Percentiles rank a stretch among this genome's conserved stretches.
Evolutionary conservation across 257 asterid species (phyloP).

Genomic region (Mentha longifolia): DNA sequence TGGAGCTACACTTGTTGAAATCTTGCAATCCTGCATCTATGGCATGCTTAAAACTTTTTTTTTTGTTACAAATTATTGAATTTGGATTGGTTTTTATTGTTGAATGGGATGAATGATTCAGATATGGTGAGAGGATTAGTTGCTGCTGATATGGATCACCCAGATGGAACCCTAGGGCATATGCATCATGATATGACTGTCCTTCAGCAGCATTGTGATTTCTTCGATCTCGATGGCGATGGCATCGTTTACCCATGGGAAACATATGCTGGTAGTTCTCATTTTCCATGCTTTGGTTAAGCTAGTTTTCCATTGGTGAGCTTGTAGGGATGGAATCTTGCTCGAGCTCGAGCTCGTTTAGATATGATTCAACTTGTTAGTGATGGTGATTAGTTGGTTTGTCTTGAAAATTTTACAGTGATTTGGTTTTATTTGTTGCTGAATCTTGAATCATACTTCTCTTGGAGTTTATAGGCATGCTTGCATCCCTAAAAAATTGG

Average conservation of each 20-base stretch:
- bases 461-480: not conserved
- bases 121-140: constrained; percentile 76
- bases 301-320: not conserved
- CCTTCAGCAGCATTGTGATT: constrained; percentile 83
- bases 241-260: constrained; percentile 86
- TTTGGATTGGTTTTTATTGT: not conserved
- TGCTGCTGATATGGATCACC: constrained; percentile 75
- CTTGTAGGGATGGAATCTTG: not conserved
- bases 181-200: constrained; percentile 60
- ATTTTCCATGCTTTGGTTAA: not conserved
- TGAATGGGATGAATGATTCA: constrained; percentile 27
- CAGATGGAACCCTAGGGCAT: constrained; percentile 77
- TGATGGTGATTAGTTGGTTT: not conserved
- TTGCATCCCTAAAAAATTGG: too few relatives aligned
- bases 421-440: not conserved
- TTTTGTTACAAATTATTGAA: not conserved
- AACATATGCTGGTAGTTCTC: constrained; percentile 40
- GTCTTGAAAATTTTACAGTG: not conserved
- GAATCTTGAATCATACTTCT: not conserved
- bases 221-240: constrained; percentile 74
- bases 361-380: not conserved
- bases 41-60: not conserved
- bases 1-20: not conserved
- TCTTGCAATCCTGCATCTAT: not conserved
- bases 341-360: too few relatives aligned